These are phyloP conservation scores for Datisca glomerata DNA, from an alignment of 306 rosid genomes.

Conservation along the genomic window DNA sequence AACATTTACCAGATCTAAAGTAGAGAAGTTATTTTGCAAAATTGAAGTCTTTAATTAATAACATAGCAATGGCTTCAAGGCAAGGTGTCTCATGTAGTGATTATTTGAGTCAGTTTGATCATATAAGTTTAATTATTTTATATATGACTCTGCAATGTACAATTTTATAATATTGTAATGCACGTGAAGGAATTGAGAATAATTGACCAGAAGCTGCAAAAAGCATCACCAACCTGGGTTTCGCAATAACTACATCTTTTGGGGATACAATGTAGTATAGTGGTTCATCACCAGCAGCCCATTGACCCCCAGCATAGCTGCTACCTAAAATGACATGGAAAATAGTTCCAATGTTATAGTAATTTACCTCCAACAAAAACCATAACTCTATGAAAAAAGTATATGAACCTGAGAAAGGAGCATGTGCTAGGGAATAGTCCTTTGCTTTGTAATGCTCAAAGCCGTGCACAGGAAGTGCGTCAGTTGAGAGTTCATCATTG, in stretches of 20 bases:
- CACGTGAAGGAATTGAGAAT: neutral
- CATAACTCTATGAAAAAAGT: constrained; percentile 18
- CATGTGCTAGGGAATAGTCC: constrained; percentile 95
- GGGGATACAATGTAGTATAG: constrained; percentile 90
- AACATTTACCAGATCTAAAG: too few species aligned
- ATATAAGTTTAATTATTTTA: too few species aligned
- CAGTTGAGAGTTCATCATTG: constrained; percentile 90
- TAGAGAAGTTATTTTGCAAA: too few species aligned
- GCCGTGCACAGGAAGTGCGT: constrained; percentile 90
- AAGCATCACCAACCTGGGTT: constrained; percentile 63
- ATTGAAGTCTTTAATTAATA: too few species aligned
- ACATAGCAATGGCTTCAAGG: too few species aligned
- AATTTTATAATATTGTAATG: too few species aligned
- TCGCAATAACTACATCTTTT: constrained; percentile 93
- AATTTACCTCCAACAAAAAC: constrained; percentile 16
- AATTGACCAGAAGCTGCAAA: constrained; percentile 2
- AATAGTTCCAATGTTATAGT: constrained; percentile 15
- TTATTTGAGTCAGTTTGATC: too few species aligned
- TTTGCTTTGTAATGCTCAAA: constrained; percentile 97
- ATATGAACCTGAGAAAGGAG: constrained; percentile 92
- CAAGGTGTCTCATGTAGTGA: too few species aligned
- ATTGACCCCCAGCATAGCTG: constrained; percentile 99
- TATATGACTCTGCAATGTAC: too few species aligned
- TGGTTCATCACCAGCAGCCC: constrained; percentile 99
- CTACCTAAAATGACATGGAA: constrained; percentile 65